Evolutionary conservation across 768 basidiomycete species (phyloP).

Genomic region (Leccinum subgranulosum): DNA sequence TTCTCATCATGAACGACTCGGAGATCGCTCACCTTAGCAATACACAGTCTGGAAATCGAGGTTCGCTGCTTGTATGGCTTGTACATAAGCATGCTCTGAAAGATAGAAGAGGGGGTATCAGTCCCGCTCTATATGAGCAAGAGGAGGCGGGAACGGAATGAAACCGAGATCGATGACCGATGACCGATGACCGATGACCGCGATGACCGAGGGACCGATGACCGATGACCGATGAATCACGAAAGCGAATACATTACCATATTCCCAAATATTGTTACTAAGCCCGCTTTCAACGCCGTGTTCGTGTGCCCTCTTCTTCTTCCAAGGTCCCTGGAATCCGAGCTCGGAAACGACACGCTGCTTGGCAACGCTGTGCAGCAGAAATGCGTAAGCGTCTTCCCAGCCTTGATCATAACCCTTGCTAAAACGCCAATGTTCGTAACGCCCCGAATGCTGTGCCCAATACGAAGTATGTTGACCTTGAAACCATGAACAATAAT

Average conservation of each 20-base stretch:
- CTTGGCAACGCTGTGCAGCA: conserved; percentile 27
- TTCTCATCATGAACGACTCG: neutral
- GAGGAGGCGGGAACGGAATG: neutral
- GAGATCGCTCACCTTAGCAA: conserved; percentile 23
- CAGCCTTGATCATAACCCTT: conserved; percentile 68
- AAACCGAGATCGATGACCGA: neutral
- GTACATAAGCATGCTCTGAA: conserved; percentile 60
- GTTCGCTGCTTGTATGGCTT: conserved; percentile 47
- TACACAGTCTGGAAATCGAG: conserved; percentile 34
- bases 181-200: neutral
- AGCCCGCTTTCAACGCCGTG: conserved; percentile 41
- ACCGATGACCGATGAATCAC: neutral
- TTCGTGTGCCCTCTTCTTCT: conserved; percentile 40
- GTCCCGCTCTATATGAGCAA: neutral
- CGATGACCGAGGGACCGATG: neutral
- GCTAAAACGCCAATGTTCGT: conserved; percentile 66
- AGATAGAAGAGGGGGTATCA: neutral
- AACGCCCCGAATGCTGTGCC: conserved; percentile 49
- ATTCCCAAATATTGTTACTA: conserved; percentile 60
- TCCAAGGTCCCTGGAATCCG: conserved; percentile 66
- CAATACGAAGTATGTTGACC: conserved; percentile 41
- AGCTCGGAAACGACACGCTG: conserved; percentile 45
- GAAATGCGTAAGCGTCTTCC: conserved; percentile 65
- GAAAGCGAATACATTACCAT: conserved; percentile 36
- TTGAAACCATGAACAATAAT: conserved; percentile 15